A percentile compares a stretch with the other conserved stretches of the same genome.
phyloP scores from a whole-genome alignment of 352 stramenopile genomes.

The Phytophthora pistaciae region DNA sequence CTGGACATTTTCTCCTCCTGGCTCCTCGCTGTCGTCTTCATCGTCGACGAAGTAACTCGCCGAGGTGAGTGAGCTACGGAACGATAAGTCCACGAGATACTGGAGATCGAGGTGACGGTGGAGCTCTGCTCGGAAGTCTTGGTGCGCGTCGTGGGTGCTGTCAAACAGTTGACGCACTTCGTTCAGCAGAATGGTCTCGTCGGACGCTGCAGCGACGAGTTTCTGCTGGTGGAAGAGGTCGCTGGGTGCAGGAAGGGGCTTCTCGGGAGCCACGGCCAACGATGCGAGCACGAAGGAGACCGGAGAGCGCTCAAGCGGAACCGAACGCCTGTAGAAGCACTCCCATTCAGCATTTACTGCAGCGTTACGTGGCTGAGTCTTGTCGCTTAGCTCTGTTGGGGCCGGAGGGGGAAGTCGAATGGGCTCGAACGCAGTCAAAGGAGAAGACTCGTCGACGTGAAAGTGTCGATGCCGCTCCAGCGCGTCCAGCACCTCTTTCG shows the following conservation, averaged over 20 bases:
- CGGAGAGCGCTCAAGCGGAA: slow-evolving; percentile 70
- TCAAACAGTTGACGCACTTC: slow-evolving; percentile 76
- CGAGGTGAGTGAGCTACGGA: slow-evolving; percentile 73
- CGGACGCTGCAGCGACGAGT: slow-evolving; percentile 44
- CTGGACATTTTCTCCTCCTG: slow-evolving; percentile 32
- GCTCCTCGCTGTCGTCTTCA: slow-evolving; percentile 36
- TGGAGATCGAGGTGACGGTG: slow-evolving; percentile 70
- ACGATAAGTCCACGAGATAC: slow-evolving; percentile 74
- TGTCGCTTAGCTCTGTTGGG: slow-evolving; percentile 11
- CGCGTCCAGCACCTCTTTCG: slow-evolving; percentile 72
- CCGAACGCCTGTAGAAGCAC: slow-evolving; percentile 68
- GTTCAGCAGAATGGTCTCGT: slow-evolving; percentile 67
- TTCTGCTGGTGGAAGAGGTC: slow-evolving; percentile 76
- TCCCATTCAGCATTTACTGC: slow-evolving; percentile 47
- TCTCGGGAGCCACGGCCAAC: slow-evolving; percentile 56
- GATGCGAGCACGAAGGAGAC: slow-evolving; percentile 78
- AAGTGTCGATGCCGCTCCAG: slow-evolving; percentile 72
- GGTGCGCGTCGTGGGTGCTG: slow-evolving; percentile 68
- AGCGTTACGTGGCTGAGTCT: background rate
- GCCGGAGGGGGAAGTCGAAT: slow-evolving; percentile 27
- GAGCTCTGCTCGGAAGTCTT: slow-evolving; percentile 62
- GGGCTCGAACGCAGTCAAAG: slow-evolving; percentile 67
- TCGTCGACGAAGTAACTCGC: slow-evolving; percentile 70
- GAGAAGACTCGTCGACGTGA: slow-evolving; percentile 67
- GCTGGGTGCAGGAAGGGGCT: slow-evolving; percentile 54